A percentile compares a stretch with the other conserved stretches of the same genome.
Conservation (phyloP, 257 asterid genomes). For the Gentiana macrophylla region DNA sequence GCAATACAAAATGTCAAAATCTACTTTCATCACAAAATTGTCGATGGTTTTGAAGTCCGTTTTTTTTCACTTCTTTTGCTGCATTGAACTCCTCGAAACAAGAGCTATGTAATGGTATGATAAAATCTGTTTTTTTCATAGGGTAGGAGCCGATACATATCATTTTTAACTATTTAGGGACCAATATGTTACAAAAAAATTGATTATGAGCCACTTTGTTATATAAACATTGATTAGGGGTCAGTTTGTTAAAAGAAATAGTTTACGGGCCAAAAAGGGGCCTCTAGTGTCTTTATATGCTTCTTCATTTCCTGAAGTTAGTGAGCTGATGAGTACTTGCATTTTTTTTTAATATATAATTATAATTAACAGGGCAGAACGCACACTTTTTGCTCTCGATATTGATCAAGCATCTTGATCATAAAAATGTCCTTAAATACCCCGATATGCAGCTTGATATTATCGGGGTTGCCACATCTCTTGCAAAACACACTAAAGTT, state of each 20-base stretch:
- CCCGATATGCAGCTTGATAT: conserved; percentile 88
- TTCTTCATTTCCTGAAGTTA: not conserved
- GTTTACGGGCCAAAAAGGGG: too few species aligned
- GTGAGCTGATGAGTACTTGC: not conserved
- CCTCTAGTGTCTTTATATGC: too few species aligned
- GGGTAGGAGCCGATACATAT: too few species aligned
- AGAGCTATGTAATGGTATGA: too few species aligned
- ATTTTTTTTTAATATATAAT: not conserved
- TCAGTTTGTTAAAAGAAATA: not conserved
- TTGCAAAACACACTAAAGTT: conserved; percentile 52
- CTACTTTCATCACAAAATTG: too few species aligned
- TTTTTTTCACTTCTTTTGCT: too few species aligned
- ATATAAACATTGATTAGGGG: not conserved
- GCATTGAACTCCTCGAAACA: too few species aligned
- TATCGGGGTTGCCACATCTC: conserved; percentile 55
- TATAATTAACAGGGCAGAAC: conserved; percentile 51
- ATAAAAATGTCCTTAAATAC: conserved; percentile 65
- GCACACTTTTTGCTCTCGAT: conserved; percentile 66
- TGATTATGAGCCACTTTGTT: not conserved
- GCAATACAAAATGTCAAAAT: too few species aligned
- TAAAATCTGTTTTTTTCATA: too few species aligned
- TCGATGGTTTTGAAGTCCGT: too few species aligned
- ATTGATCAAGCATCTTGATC: conserved; percentile 88
- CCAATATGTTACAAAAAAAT: too few species aligned
- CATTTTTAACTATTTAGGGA: too few species aligned